Percentiles rank a stretch among this genome's conserved stretches.
phyloP scores from a whole-genome alignment of 306 rosid genomes.

The Hippophae rhamnoides region DNA sequence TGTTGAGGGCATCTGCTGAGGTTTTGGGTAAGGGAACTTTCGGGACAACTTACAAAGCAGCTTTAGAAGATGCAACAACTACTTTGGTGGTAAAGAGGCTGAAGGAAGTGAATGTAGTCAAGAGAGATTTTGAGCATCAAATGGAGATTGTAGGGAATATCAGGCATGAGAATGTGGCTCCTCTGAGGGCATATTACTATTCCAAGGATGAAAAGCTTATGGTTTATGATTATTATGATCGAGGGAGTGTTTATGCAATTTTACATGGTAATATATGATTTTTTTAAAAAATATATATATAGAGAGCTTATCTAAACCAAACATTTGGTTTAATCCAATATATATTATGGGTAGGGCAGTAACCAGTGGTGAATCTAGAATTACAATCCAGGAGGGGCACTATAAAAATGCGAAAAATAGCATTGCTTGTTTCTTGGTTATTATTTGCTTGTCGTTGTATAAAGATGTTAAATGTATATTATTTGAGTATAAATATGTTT shows the following conservation, averaged over 20 bases:
- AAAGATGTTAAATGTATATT: too few relatives aligned
- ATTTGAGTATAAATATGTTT: too few relatives aligned
- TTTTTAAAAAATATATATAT: too few relatives aligned
- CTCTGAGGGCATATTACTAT: slow-evolving; percentile 71
- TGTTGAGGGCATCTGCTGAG: slow-evolving; percentile 90
- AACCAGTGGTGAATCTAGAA: too few relatives aligned
- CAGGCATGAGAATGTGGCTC: slow-evolving; percentile 67
- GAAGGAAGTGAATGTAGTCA: slow-evolving; percentile 64
- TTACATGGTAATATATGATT: slow-evolving; percentile 49
- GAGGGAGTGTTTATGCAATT: slow-evolving; percentile 66
- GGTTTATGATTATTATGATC: slow-evolving; percentile 60
- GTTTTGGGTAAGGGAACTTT: slow-evolving; percentile 86
- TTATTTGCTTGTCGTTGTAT: too few relatives aligned
- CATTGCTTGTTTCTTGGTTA: too few relatives aligned
- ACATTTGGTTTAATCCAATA: too few relatives aligned
- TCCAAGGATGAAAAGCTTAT: slow-evolving; percentile 90
- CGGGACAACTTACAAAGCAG: slow-evolving; percentile 81
- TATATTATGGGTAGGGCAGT: too few relatives aligned
- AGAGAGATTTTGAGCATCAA: slow-evolving; percentile 76
- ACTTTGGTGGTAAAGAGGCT: slow-evolving; percentile 84
- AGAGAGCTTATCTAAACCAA: too few relatives aligned
- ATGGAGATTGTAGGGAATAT: slow-evolving; percentile 69
- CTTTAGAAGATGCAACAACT: slow-evolving; percentile 58
- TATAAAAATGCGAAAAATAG: too few relatives aligned
- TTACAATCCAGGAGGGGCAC: too few relatives aligned